phyloP scores from a whole-genome alignment of 78 protist species.

The Dictyostelium discoideum region DNA sequence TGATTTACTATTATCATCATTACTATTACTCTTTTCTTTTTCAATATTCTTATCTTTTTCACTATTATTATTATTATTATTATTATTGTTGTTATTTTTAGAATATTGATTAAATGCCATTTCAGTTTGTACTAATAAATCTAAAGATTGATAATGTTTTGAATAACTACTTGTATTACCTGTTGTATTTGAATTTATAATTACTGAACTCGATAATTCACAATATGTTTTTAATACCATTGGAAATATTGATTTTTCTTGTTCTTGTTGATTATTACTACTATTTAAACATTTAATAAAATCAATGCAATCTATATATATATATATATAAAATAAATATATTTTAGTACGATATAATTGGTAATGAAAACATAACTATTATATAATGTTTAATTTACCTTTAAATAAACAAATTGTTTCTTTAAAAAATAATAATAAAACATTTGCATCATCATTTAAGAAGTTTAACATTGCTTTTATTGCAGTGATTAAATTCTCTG shows the following conservation, averaged over 20 bases:
- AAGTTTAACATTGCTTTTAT: neutral
- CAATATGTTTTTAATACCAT: constrained; percentile 20
- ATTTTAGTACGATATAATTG: too few species aligned
- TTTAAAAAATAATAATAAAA: constrained; percentile 3
- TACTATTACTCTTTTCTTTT: neutral
- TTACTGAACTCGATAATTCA: constrained; percentile 5
- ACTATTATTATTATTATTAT: neutral
- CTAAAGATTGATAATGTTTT: constrained; percentile 13
- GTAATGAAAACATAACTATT: neutral
- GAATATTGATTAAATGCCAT: neutral
- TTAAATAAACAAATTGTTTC: constrained; percentile 38
- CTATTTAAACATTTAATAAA: neutral
- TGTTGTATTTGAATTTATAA: neutral
- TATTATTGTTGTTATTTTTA: neutral
- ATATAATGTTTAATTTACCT: neutral
- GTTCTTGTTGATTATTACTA: neutral
- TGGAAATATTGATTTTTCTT: neutral
- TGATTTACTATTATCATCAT: neutral
- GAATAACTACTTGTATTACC: neutral
- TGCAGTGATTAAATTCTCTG: constrained; percentile 11
- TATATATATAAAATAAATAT: neutral
- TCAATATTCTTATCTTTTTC: neutral
- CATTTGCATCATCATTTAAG: neutral
- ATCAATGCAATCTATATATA: neutral
- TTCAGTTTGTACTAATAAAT: constrained; percentile 16